Evolutionary conservation across 805 yeast species (phyloP).

Genomic region (Saccharomycopsis sp.): DNA sequence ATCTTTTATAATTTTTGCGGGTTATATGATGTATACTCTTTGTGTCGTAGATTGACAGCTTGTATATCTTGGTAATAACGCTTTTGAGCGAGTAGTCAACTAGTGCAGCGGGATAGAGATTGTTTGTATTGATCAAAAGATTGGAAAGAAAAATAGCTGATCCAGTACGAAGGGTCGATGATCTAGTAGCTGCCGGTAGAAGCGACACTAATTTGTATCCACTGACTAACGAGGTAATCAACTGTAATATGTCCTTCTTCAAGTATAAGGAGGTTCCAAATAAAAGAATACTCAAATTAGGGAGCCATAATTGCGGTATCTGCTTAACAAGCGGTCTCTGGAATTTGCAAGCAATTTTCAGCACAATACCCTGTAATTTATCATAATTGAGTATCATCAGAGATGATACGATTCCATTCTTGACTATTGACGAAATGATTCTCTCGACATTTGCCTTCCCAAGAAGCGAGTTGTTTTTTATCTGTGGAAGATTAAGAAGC

Average conservation of each 20-base stretch:
- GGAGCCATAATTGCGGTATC: neutral
- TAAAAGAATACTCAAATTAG: neutral
- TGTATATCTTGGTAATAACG: slow-evolving; percentile 1
- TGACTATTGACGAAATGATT: neutral
- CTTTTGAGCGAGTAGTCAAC: slow-evolving; percentile 4
- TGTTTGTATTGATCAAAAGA: slow-evolving; percentile 6
- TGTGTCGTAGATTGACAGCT: neutral
- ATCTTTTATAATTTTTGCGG: slow-evolving; percentile 6
- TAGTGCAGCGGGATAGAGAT: slow-evolving; percentile 9
- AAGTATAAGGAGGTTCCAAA: neutral
- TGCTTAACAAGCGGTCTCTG: neutral
- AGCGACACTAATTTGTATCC: neutral
- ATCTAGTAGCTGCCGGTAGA: neutral
- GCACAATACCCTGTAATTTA: neutral
- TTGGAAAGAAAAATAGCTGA: neutral
- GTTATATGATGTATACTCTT: neutral
- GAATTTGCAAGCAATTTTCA: neutral
- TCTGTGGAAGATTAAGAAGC: neutral
- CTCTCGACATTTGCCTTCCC: neutral
- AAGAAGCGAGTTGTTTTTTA: neutral
- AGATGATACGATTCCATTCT: neutral
- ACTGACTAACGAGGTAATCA: neutral
- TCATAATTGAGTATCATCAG: neutral
- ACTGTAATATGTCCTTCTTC: neutral
- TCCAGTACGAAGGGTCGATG: neutral